Base-by-base conservation (phyloP, 2,329 filamentous ascomycete species). In the Mycogone perniciosa region DNA sequence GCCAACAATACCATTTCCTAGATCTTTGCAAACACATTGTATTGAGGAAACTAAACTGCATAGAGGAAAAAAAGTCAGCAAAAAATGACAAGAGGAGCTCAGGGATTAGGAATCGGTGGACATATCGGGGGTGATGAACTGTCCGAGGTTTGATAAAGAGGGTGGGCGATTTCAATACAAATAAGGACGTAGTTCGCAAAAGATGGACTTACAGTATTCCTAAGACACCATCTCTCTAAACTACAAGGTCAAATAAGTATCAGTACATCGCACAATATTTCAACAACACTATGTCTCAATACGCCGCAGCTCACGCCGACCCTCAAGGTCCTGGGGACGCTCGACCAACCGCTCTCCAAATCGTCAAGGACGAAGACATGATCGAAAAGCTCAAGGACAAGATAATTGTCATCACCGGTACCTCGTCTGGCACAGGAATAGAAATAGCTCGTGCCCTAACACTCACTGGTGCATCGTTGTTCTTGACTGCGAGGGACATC, bases 371-470 rank as follows among this genome's bases (percentile, higher is more conserved):
- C 45, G 60, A 66, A 45, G 54, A 49, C 2, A 40, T 63, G 6
- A 45, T 58, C 9, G 57, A 52, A 30, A 59, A 60, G 26, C 57
- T 66, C 7, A 31, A 40, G 5, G 68, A 62, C 44, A 71, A 70
- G 56, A 62, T 66, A 30, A 59, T 70, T 39, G 55, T 73, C 27
- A 55, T 72, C 46, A 71, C 70, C 2, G 70, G 70, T 10, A 59
- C 57, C 38, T 68, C 68, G 2, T 66, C 66, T 0, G 70, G 69
- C 1, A 60, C 71, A 20, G 69, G 69, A 6, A 57, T 68, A 31
- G 68, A 70, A 52, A 72, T 67, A 0, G 69, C 62, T n/a, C 61
- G 63, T 6, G 70, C 69, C 2, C 56, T 74, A 1, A 54, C 60
- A 9, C 46, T 54, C 6, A 72, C 71, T 0, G 69, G 71, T 5